Evolutionary conservation across 768 basidiomycete species (phyloP), one percentile per base, ranked within the genome.

Genomic region (Pholiota microspora): DNA sequence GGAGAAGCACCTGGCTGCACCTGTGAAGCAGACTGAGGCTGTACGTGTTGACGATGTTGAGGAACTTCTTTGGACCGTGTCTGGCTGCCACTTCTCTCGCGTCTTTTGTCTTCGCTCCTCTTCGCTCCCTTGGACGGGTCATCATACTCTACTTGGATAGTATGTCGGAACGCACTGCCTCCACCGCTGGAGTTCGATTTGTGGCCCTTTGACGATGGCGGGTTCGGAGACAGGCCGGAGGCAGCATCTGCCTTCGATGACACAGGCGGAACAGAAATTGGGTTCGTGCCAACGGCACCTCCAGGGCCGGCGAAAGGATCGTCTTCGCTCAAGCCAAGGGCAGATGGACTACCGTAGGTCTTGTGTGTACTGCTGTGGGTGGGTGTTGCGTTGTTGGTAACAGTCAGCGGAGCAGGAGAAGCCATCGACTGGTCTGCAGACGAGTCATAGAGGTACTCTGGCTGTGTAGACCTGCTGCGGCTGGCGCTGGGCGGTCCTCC

Each of bases 91-190:
- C 54, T 68, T 52, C 66, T 62, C 35, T 71, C 68, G 28, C 64
- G 61, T 47, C 68, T 62, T 44, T 61, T 61, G 45, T 74, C 70
- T 35, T 72, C 69, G 32, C 67, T 72, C 59, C 59, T 68, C 60
- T 69, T 69, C 24, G 67, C 51, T 49, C 63, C 68, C 62, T 62
- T 57, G 55, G 61, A 62, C 38, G 80, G 79, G 52, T 86, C 86
- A 54, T 88, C 89, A 63, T 98, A 98, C 71, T 99, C 97, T 55
- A 98, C 89, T 69, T 98, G 97, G 45, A 98, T 92, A 8, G 97
- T 98, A 70, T 98, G 94, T 46, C 94, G 77, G 69, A 89, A 86
- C 50, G 65, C 67, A 54, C 64, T 64, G 9, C 65, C 64, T 31
- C 77, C 77, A 2, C 71, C 73, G 56, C 69, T 72, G 9, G 63